Base-by-base conservation (phyloP, 805 yeast species). In the Myxozyma neotropica region DNA sequence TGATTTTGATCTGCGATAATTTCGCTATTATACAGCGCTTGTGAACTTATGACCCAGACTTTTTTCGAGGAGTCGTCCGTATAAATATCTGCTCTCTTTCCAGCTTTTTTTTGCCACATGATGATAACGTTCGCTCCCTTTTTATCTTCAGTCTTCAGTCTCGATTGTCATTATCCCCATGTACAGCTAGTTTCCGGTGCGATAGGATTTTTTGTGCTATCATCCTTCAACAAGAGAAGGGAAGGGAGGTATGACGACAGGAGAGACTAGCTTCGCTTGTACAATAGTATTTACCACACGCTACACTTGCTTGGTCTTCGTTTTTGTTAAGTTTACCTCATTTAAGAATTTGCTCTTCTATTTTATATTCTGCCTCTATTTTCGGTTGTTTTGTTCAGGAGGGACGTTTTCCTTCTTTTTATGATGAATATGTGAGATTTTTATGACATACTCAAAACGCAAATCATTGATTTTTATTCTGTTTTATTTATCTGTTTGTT, bases 401-500 rank as follows among this genome's bases (percentile, higher is more conserved):
- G 33, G 33, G 33, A 7, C 10, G 33, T 23, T 23, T 42, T 19
- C 27, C 7, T 21, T 26, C 7, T 13, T 33, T 23, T 35, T 31
- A 47, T 31, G 31, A 26, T 26, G 47, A 26, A 24, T 26, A 26
- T 43, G 27, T 43, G 29, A 24, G 24, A 23, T 21, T 21, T 43
- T 26, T 43, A 43, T 43, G 47, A 29, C n/a, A 33, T 31, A 17
- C 43, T 44, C 24, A 44, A 27, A 44, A 40, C 23, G 6, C 21
- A 39, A 24, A 3, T 51, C 19, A 31, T 26, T 13, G 3, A 21
- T 53, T 45, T 53, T 53, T 36, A 17, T 35, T 35, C 33, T 31
- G 24, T 40, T 43, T 48, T 49, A 21, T 55, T 44, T 6, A 15
- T 29, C 40, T 49, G 33, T 36, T 45, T n/a, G 19, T 43, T 29